Evolutionary conservation across 352 stramenopile genomes (phyloP).

Genomic region (Pythium phragmitis): DNA sequence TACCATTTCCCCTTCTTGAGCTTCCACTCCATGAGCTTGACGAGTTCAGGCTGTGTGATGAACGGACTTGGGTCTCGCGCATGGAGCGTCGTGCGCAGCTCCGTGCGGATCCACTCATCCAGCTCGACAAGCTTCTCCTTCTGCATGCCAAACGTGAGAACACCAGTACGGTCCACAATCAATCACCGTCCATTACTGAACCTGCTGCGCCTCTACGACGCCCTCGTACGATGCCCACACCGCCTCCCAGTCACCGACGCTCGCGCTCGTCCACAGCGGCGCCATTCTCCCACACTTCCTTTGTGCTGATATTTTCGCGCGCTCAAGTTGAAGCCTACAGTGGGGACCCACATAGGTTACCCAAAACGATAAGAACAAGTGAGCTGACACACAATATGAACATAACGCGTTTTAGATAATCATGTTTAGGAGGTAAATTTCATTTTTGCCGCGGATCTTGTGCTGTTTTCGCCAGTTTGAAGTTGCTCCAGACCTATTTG

Average conservation of each 20-base stretch:
- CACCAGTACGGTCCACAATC: no score
- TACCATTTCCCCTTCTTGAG: conserved; percentile 86
- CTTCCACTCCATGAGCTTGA: conserved; percentile 80
- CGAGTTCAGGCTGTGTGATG: conserved; percentile 54
- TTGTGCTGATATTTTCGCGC: not conserved
- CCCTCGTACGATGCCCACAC: conserved; percentile 43
- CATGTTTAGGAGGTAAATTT: not conserved
- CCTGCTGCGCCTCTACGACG: conserved; percentile 39
- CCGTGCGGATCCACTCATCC: conserved; percentile 54
- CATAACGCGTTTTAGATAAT: not conserved
- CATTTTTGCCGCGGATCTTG: not conserved
- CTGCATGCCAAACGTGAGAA: conserved; percentile 25
- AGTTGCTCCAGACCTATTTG: not conserved
- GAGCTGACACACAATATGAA: not conserved
- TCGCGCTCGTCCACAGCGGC: conserved; percentile 18
- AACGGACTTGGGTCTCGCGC: conserved; percentile 48
- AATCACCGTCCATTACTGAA: conserved; percentile 4
- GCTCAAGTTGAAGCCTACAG: conserved; percentile 21
- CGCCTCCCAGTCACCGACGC: conserved; percentile 34
- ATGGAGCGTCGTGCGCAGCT: conserved; percentile 41
- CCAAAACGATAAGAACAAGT: no score
- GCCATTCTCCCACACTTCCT: conserved; percentile 7
- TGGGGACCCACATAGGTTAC: conserved; percentile 1
- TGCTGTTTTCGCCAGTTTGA: not conserved
- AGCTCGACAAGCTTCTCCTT: conserved; percentile 57